phyloP scores from a whole-genome alignment of 1,139 yeast genomes.

The Geotrichum klebahnii region DNA sequence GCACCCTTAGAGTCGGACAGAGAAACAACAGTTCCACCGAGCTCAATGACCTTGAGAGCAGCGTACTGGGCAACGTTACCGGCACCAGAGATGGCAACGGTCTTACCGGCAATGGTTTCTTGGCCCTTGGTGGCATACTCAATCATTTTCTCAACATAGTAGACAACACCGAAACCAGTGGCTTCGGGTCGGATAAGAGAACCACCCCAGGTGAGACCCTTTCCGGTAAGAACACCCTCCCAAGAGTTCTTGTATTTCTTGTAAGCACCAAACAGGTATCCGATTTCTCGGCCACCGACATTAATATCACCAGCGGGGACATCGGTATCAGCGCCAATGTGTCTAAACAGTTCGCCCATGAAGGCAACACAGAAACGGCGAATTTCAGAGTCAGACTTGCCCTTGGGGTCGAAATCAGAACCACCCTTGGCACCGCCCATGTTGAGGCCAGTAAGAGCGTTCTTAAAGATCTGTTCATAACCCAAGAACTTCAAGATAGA shows the following conservation, averaged over 20 bases:
- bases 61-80: constrained; percentile 99
- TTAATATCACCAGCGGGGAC: constrained; percentile 98
- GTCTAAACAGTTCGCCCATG: constrained; percentile 92
- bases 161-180: constrained; percentile 95
- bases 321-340: constrained; percentile 95
- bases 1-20: constrained; percentile 93
- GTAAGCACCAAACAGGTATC: constrained; percentile 95
- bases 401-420: constrained; percentile 95
- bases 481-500: constrained; percentile 94
- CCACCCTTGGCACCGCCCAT: constrained; percentile 99
- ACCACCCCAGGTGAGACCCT: constrained; percentile 98
- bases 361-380: constrained; percentile 94
- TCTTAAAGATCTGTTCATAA: constrained; percentile 97
- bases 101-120: constrained; percentile 86
- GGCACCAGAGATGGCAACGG: constrained; percentile 94
- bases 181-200: constrained; percentile 98
- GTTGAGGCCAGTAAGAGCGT: constrained; percentile 92
- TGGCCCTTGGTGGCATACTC: constrained; percentile 85
- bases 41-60: constrained; percentile 92
- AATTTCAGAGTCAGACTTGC: constrained; percentile 85
- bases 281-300: constrained; percentile 89
- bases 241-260: constrained; percentile 85
- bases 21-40: constrained; percentile 92
- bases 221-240: constrained; percentile 97
- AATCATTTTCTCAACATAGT: constrained; percentile 96